A percentile compares a stretch with the other conserved stretches of the same genome.
Conservation (phyloP, 257 asterid genomes). For the Nicotiana paniculata region DNA sequence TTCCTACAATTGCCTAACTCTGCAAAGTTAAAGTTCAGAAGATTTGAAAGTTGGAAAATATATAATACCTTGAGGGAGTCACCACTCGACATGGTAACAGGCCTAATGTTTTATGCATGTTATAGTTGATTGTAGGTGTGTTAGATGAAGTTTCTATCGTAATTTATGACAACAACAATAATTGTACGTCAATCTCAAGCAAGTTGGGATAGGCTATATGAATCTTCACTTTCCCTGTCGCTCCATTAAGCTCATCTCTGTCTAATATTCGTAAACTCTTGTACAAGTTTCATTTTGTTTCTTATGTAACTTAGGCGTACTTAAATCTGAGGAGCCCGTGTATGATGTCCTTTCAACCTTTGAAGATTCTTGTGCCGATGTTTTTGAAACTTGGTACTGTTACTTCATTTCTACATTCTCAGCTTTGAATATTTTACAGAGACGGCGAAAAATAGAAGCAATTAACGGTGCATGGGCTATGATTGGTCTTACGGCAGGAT, state of each 20-base stretch:
- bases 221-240: too few species aligned
- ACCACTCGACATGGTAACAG: background rate
- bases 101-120: background rate
- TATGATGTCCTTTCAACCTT: background rate
- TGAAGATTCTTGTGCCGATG: background rate
- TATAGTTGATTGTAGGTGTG: background rate
- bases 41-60: background rate
- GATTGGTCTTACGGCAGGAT: slow-evolving; percentile 87
- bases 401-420: background rate
- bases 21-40: background rate
- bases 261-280: too few species aligned
- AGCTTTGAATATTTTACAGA: slow-evolving; percentile 26
- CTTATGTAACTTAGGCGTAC: background rate
- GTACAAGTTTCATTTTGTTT: too few species aligned
- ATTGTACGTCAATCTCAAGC: too few species aligned
- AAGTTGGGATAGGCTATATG: too few species aligned
- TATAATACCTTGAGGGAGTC: background rate
- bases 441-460: slow-evolving; percentile 66
- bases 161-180: too few species aligned
- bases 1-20: too few species aligned
- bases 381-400: background rate
- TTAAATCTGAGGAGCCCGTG: background rate
- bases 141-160: too few species aligned
- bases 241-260: too few species aligned
- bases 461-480: slow-evolving; percentile 96